Percentiles rank a stretch among this genome's conserved stretches.
These are phyloP conservation scores for Daldinia eschscholtzii DNA, from an alignment of 2,329 filamentous ascomycete genomes.

Conservation along the genomic window DNA sequence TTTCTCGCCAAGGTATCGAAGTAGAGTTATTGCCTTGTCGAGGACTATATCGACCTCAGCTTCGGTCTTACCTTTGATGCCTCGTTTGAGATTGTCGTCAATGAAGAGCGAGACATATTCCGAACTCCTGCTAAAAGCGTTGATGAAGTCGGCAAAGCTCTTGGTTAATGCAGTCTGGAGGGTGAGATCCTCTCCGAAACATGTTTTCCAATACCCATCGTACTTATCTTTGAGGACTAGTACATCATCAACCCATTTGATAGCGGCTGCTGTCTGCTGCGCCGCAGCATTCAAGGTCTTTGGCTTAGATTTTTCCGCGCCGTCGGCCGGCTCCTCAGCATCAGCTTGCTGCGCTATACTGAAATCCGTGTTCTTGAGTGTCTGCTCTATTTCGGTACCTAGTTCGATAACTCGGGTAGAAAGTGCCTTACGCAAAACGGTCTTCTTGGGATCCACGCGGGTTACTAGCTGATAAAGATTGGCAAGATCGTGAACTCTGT, in stretches of 20 bases:
- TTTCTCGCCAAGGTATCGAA: slow-evolving; percentile 91
- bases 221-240: slow-evolving; percentile 89
- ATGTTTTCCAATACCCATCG: slow-evolving; percentile 78
- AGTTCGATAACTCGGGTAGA: slow-evolving; percentile 82
- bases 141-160: slow-evolving; percentile 94
- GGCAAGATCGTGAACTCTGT: slow-evolving; percentile 81
- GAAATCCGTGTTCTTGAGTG: slow-evolving; percentile 68
- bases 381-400: slow-evolving; percentile 84
- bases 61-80: slow-evolving; percentile 93
- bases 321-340: slow-evolving; percentile 58
- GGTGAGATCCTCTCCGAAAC: slow-evolving; percentile 80
- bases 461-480: slow-evolving; percentile 84
- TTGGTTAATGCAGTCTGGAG: slow-evolving; percentile 86
- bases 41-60: slow-evolving; percentile 84
- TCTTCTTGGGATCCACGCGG: slow-evolving; percentile 81
- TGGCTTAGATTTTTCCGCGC: slow-evolving; percentile 61
- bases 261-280: slow-evolving; percentile 85
- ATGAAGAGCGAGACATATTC: slow-evolving; percentile 97
- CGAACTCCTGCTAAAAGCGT: slow-evolving; percentile 84
- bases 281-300: slow-evolving; percentile 72
- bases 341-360: slow-evolving; percentile 55
- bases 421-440: slow-evolving; percentile 76
- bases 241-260: slow-evolving; percentile 96
- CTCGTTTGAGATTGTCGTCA: slow-evolving; percentile 94
- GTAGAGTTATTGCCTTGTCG: slow-evolving; percentile 88